Base-by-base conservation (phyloP, 441 rosid genomes). In the Populus hybrid region DNA sequence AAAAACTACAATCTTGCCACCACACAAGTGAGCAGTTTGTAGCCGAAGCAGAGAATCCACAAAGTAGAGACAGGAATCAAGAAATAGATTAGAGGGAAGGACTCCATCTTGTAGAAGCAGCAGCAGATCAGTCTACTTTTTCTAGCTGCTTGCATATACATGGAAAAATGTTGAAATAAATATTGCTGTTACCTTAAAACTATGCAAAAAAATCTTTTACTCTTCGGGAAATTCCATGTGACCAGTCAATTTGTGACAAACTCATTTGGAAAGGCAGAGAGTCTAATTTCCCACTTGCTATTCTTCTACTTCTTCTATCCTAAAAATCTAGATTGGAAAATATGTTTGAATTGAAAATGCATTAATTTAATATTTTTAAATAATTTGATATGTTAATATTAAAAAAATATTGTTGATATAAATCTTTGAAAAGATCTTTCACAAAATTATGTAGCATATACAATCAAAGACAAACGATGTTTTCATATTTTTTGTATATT, bases 1-100 rank as follows among this genome's bases (percentile, higher is more conserved):
- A 34, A 34, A 34, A 34, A 34, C 36, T 34, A 34, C 36, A 1
- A 34, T 6, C 36, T 34, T 34, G 36, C 36, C 36, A 34, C 36
- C 36, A 34, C 36, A 35, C 8, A 59, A 69, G 70, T 77, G 81
- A 46, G 81, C 77, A 75, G 69, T 76, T 72, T 79, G 77, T 53
- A 73, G 57, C 75, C 5, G 32, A 35, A 69, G 71, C 67, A 63
- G 2, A 38, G 42, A 38, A 38, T 38, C 42, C 72, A 59, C 53
- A 34, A 76, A 53, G 34, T 59, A 35, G 72, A 42, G 26, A 24
- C 30, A 68, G 35, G 57, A 23, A 67, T 40, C 61, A 26, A 26
- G 34, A 34, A 34, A 34, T 34, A 34, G 36, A 34, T 6, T 34
- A 34, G 79, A 87, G 76, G 85, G 71, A 74, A 20, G 70, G 42